phyloP scores from a whole-genome alignment of 2,329 filamentous ascomycete genomes.

The Aureobasidium vineae region DNA sequence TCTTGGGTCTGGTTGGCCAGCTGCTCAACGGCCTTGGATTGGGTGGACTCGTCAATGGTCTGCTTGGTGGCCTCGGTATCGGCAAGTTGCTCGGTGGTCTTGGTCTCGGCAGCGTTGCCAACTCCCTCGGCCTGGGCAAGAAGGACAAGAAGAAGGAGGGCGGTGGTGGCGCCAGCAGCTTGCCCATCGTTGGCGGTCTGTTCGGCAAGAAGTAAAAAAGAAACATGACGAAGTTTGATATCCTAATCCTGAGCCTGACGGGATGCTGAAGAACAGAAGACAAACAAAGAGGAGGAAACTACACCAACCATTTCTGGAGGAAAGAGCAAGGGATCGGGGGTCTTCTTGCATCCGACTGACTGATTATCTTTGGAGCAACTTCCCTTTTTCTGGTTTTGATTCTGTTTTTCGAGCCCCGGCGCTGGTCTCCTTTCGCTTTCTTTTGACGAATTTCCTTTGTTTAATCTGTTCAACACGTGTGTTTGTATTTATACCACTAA shows the following conservation, averaged over 20 bases:
- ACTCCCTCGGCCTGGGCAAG: constrained; percentile 54
- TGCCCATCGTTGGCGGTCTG: constrained; percentile 51
- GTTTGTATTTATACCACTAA: constrained; percentile 23
- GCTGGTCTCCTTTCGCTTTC: constrained; percentile 24
- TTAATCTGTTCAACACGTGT: constrained; percentile 4
- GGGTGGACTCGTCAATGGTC: constrained; percentile 73
- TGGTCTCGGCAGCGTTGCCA: constrained; percentile 57
- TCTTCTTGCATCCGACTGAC: constrained; percentile 23
- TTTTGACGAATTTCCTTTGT: constrained; percentile 26
- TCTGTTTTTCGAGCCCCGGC: constrained; percentile 1
- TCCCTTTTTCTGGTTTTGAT: constrained; percentile 6
- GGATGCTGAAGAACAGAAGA: background rate
- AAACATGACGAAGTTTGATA: background rate
- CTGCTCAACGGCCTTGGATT: constrained; percentile 78
- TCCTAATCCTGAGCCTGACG: constrained; percentile 6
- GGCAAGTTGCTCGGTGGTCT: constrained; percentile 72
- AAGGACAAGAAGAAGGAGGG: constrained; percentile 51
- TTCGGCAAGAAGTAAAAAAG: constrained; percentile 44
- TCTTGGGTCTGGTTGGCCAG: constrained; percentile 79
- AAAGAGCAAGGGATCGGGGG: constrained; percentile 25
- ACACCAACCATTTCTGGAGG: constrained; percentile 11
- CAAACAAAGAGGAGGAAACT: constrained; percentile 19
- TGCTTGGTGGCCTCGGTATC: constrained; percentile 74
- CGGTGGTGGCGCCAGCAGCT: constrained; percentile 37
- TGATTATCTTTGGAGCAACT: constrained; percentile 5